phyloP scores from a whole-genome alignment of 2,329 filamentous ascomycete genomes.

The Curvularia sp. region DNA sequence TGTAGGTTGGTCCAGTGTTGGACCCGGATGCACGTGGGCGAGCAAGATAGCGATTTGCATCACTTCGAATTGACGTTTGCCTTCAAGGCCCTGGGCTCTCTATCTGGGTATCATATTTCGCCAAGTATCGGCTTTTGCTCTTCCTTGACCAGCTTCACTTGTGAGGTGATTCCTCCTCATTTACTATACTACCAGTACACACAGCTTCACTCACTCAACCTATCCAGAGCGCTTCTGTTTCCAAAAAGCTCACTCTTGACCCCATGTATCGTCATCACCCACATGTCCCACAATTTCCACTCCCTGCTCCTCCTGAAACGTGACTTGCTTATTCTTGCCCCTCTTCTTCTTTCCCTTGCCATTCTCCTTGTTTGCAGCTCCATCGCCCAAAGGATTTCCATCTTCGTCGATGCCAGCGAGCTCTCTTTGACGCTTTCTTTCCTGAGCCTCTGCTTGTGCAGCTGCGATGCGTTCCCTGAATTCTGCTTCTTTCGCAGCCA shows the following conservation, averaged over 20 bases:
- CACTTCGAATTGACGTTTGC: not conserved
- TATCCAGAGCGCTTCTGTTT: not conserved
- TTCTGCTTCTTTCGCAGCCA: conserved; percentile 34
- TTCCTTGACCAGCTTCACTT: not conserved
- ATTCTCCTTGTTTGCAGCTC: conserved; percentile 32
- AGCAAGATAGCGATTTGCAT: not conserved
- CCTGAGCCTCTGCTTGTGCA: conserved; percentile 44
- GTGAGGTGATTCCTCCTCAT: not conserved
- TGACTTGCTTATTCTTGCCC: conserved; percentile 38
- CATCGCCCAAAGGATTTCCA: conserved; percentile 28
- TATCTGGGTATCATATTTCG: conserved; percentile 7
- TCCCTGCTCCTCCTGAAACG: conserved; percentile 39
- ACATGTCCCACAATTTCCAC: conserved; percentile 41
- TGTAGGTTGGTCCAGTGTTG: not conserved
- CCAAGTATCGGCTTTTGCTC: not conserved
- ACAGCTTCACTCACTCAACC: not conserved
- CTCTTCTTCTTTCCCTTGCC: conserved; percentile 43
- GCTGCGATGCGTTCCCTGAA: conserved; percentile 48
- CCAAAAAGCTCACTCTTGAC: conserved; percentile 15
- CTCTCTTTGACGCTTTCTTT: conserved; percentile 47
- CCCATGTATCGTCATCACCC: conserved; percentile 42
- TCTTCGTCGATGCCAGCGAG: conserved; percentile 36
- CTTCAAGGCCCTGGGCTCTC: not conserved
- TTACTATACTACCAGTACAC: not conserved
- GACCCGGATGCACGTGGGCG: not conserved